Evolutionary conservation across 306 rosid genomes (phyloP).

Genomic region (Castanospermum australe): DNA sequence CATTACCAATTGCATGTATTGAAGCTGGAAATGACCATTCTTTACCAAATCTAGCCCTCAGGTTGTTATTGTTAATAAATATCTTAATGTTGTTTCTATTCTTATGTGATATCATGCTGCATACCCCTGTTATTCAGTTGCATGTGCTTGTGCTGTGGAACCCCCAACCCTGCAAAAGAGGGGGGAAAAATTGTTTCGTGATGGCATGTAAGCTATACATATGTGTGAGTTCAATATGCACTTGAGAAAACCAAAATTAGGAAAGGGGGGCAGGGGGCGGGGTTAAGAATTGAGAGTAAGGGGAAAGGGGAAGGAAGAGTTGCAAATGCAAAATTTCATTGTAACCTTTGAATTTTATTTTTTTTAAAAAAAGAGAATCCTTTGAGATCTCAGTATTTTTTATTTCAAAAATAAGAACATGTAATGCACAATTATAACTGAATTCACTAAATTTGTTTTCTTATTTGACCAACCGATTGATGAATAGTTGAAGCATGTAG

Average conservation of each 20-base stretch:
- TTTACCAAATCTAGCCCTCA: constrained; percentile 89
- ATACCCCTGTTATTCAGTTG: background rate
- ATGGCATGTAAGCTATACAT: background rate
- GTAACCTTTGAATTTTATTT: background rate
- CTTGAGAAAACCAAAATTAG: background rate
- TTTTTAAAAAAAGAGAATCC: background rate
- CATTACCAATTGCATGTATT: constrained; percentile 81
- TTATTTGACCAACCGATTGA: background rate
- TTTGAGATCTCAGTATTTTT: background rate
- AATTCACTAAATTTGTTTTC: background rate
- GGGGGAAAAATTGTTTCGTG: background rate
- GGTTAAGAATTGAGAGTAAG: background rate
- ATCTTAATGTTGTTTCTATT: background rate
- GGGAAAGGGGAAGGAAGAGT: background rate
- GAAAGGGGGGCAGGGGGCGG: too few relatives aligned
- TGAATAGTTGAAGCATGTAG: background rate
- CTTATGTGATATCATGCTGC: constrained; percentile 2
- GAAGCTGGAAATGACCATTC: constrained; percentile 86
- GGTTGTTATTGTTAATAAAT: constrained; percentile 45
- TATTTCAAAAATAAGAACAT: background rate
- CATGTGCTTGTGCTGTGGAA: background rate
- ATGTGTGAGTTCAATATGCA: background rate
- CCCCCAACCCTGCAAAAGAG: background rate
- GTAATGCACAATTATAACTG: background rate
- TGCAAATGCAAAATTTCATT: background rate